These are phyloP conservation scores for Fusarium secorum DNA, from an alignment of 2,329 filamentous ascomycete genomes.

Conservation along the genomic window DNA sequence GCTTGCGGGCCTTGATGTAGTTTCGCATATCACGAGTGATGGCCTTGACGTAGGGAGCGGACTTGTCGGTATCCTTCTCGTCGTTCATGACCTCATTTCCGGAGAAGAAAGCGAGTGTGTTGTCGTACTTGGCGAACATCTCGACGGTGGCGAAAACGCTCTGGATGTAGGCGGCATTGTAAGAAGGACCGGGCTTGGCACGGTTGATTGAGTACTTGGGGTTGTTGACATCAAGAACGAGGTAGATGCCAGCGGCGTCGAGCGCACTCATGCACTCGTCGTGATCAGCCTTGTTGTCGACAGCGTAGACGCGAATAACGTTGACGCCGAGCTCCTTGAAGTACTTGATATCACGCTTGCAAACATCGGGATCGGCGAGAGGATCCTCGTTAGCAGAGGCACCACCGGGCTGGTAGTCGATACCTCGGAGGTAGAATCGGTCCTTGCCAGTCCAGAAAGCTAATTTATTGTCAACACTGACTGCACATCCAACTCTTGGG, in stretches of 20 bases:
- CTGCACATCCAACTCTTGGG: background rate
- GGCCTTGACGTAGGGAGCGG: slow-evolving; percentile 80
- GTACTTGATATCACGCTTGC: slow-evolving; percentile 79
- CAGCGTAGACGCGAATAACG: slow-evolving; percentile 89
- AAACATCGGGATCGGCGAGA: slow-evolving; percentile 73
- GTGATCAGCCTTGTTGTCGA: slow-evolving; percentile 85
- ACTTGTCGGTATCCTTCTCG: slow-evolving; percentile 65
- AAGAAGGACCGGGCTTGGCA: slow-evolving; percentile 75
- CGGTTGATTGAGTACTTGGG: slow-evolving; percentile 90
- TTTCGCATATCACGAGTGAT: slow-evolving; percentile 79
- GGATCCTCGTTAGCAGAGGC: slow-evolving; percentile 70
- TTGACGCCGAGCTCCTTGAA: slow-evolving; percentile 91
- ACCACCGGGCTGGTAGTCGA: slow-evolving; percentile 71
- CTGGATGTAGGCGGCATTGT: slow-evolving; percentile 87
- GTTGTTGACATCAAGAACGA: slow-evolving; percentile 91
- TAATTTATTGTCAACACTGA: slow-evolving; percentile 37
- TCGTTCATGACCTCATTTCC: slow-evolving; percentile 84
- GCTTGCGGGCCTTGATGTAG: slow-evolving; percentile 68
- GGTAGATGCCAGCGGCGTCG: slow-evolving; percentile 86
- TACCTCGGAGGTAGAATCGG: slow-evolving; percentile 67
- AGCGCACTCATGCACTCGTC: slow-evolving; percentile 85
- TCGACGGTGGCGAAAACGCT: slow-evolving; percentile 89
- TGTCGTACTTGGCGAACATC: slow-evolving; percentile 81
- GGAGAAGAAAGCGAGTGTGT: slow-evolving; percentile 87
- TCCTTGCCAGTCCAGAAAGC: slow-evolving; percentile 63